Percentiles rank a stretch among this genome's conserved stretches.
phyloP scores from a whole-genome alignment of 129 eudicot species.

The Ambrosia trifida region DNA sequence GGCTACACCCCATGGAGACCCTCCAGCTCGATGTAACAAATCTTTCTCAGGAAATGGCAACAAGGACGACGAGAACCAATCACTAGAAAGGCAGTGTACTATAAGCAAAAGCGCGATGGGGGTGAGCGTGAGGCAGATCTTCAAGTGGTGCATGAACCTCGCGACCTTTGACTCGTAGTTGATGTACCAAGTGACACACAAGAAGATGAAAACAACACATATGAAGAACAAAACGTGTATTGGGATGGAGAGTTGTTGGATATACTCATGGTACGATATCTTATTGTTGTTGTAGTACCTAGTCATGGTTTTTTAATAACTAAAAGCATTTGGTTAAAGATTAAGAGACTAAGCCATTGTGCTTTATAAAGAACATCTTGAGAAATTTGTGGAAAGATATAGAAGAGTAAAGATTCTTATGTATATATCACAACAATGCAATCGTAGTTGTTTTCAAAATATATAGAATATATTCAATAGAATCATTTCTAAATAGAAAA shows the following conservation, averaged over 20 bases:
- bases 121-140: slow-evolving; percentile 45
- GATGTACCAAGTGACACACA: slow-evolving; percentile 66
- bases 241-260: slow-evolving; percentile 52
- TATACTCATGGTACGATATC: slow-evolving; percentile 53
- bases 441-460: background rate
- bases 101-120: slow-evolving; percentile 59
- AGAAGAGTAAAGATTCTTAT: slow-evolving; percentile 1
- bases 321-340: background rate
- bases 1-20: slow-evolving; percentile 73
- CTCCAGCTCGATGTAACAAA: slow-evolving; percentile 63
- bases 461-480: background rate
- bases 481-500: no score
- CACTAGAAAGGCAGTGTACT: slow-evolving; percentile 57
- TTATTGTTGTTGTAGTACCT: slow-evolving; percentile 44
- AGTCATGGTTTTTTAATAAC: slow-evolving; percentile 35
- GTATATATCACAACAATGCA: background rate
- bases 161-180: slow-evolving; percentile 60
- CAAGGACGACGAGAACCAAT: slow-evolving; percentile 30
- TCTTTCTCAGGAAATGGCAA: slow-evolving; percentile 57
- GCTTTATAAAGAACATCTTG: slow-evolving; percentile 2
- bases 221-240: slow-evolving; percentile 61
- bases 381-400: slow-evolving; percentile 19
- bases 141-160: slow-evolving; percentile 46
- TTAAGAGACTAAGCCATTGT: background rate
- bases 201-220: slow-evolving; percentile 43